Base-by-base conservation (phyloP, 1,284 basidiomycete species). In the Melampsora larici-populina region DNA sequence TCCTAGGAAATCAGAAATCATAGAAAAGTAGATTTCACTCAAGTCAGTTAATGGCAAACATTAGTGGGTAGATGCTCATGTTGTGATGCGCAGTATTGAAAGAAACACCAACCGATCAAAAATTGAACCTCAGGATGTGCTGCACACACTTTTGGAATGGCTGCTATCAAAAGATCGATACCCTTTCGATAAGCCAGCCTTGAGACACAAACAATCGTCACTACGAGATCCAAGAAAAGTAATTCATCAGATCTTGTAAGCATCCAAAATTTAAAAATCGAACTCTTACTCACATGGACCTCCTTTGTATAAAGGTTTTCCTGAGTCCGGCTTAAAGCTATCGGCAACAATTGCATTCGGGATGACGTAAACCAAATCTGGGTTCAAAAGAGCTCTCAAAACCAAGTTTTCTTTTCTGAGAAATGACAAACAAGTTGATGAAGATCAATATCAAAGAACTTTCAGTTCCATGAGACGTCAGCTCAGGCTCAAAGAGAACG, bases 121-220 rank as follows among this genome's bases (percentile, higher is more conserved):
- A 99, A 97, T 46, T 89, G 88, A 33, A 98, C 90, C 76, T 93
- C 88, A 0, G 93, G 90, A 83, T 94, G 94, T 0, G 88, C 85
- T 0, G 87, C 87, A 82, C 97, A 99, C 76, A 99, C 91, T 33
- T 90, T 88, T 0, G 96, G 97, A 0, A 94, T 92, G 0, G 92
- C 91, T 0, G 93, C 92, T 0, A 98, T 91, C 21, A 99, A 88
- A 3, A 99, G 88, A 82, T 99, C 97, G 78, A 99, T 91, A 1
- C 97, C 97, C 85, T 99, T 99, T 63, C 97, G 89, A 82, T 99
- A 98, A 0, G 92, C 94, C 40, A 99, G 86, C n/a, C 97, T 89
- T 11, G 94, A 93, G n/a, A 99, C 85, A 29, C 97, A 89, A 11
- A 99, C 90, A 68, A 99, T 92, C 0, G 92, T 97, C 79, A 98